Percentiles rank a stretch among this genome's conserved stretches.
These are phyloP conservation scores for Kwoniella newhampshirensis DNA, from an alignment of 768 basidiomycete genomes.

Conservation along the genomic window DNA sequence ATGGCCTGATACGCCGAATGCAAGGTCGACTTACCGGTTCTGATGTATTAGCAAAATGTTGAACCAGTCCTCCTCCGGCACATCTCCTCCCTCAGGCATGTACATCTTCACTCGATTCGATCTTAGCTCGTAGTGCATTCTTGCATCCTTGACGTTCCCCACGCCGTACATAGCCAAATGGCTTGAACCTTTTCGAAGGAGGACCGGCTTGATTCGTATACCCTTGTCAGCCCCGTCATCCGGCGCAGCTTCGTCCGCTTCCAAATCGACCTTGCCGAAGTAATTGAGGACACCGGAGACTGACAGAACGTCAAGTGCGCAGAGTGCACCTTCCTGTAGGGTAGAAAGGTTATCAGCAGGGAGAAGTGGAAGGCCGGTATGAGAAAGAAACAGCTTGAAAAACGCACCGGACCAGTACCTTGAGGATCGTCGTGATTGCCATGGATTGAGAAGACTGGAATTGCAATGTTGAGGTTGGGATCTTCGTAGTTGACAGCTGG, in stretches of 20 bases:
- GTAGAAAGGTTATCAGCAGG: background rate
- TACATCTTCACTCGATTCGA: constrained; percentile 95
- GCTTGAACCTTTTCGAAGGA: constrained; percentile 82
- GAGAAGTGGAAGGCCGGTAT: background rate
- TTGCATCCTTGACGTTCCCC: constrained; percentile 92
- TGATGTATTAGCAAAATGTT: constrained; percentile 92
- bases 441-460: constrained; percentile 99
- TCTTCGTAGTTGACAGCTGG: constrained; percentile 60
- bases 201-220: constrained; percentile 83
- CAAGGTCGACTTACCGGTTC: constrained; percentile 67
- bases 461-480: constrained; percentile 60
- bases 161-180: constrained; percentile 90
- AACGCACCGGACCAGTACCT: constrained; percentile 82
- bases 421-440: constrained; percentile 99
- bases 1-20: too few species aligned
- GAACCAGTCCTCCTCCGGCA: constrained; percentile 72
- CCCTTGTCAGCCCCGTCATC: constrained; percentile 59
- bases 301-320: constrained; percentile 90
- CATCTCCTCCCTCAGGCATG: constrained; percentile 79
- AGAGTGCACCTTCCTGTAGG: constrained; percentile 83
- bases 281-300: constrained; percentile 93
- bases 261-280: constrained; percentile 93
- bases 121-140: constrained; percentile 93
- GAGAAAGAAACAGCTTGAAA: background rate
- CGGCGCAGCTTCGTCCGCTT: constrained; percentile 66